Conservation (phyloP, 1,284 basidiomycete genomes). For the Leccinum griseonigrum region DNA sequence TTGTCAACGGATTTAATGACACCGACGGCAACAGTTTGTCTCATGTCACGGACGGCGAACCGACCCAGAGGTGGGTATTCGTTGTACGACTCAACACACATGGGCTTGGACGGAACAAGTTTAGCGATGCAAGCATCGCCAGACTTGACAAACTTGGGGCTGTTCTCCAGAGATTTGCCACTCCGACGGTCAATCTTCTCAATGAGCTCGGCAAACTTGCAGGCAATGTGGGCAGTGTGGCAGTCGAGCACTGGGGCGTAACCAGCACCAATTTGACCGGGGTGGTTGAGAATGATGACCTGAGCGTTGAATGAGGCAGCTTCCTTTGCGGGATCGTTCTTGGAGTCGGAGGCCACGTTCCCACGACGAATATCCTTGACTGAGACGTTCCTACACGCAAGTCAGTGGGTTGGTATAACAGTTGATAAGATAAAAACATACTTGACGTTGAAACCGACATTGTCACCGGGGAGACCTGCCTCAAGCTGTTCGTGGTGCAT, state of each 20-base stretch:
- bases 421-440: slow-evolving; percentile 36
- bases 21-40: slow-evolving; percentile 96
- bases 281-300: slow-evolving; percentile 99
- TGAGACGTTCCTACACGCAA: slow-evolving; percentile 87
- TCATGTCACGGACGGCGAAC: slow-evolving; percentile 98
- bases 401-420: background rate
- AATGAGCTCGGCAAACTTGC: slow-evolving; percentile 97
- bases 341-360: slow-evolving; percentile 98
- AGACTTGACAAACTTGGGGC: slow-evolving; percentile 97
- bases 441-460: slow-evolving; percentile 99
- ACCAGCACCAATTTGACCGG: slow-evolving; percentile 98
- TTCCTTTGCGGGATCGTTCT: slow-evolving; percentile 99
- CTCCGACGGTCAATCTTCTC: slow-evolving; percentile 99
- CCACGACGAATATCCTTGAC: slow-evolving; percentile 99
- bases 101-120: slow-evolving; percentile 95
- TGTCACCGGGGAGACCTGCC: slow-evolving; percentile 97
- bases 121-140: slow-evolving; percentile 97
- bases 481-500: slow-evolving; percentile 99
- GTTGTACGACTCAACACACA: slow-evolving; percentile 97
- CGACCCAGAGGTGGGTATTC: slow-evolving; percentile 99
- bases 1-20: slow-evolving; percentile 97
- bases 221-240: slow-evolving; percentile 99
- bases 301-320: slow-evolving; percentile 99
- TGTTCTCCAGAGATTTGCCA: slow-evolving; percentile 92
- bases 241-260: slow-evolving; percentile 99